These are phyloP conservation scores for Rhodotorula sphaerocarpa DNA, from an alignment of 768 basidiomycete species.

Conservation along the genomic window DNA sequence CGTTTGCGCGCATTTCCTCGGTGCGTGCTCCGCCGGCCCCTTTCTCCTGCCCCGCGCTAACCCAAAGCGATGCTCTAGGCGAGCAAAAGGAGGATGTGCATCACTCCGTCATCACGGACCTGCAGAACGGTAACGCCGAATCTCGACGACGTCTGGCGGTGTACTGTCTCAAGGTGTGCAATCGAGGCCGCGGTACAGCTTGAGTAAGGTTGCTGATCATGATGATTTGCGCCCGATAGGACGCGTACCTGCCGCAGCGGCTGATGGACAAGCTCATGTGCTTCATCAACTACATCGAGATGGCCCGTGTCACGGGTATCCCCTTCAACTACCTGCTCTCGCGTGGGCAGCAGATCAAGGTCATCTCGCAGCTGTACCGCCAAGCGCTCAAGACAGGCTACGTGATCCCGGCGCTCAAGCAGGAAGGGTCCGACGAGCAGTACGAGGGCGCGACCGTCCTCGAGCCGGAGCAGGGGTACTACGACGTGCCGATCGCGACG, in stretches of 20 bases:
- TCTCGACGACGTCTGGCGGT: conserved; percentile 86
- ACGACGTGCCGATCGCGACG: conserved; percentile 92
- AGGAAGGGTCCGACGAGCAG: conserved; percentile 90
- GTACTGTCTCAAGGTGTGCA: conserved; percentile 98
- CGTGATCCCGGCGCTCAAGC: conserved; percentile 72
- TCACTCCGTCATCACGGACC: conserved; percentile 92
- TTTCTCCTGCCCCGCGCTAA: background rate
- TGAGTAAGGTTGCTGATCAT: too few species aligned
- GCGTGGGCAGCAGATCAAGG: conserved; percentile 96
- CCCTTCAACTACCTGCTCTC: conserved; percentile 93
- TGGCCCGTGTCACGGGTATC: conserved; percentile 99
- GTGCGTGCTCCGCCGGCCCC: conserved; percentile 9
- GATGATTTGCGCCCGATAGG: conserved; percentile 56
- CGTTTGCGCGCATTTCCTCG: conserved; percentile 93
- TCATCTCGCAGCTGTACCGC: conserved; percentile 87
- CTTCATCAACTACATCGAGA: conserved; percentile 95
- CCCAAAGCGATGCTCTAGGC: conserved; percentile 40
- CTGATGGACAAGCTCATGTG: conserved; percentile 97
- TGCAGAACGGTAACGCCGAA: conserved; percentile 94
- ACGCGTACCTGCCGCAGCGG: conserved; percentile 94
- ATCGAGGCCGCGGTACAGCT: too few species aligned
- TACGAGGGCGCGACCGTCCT: conserved; percentile 99
- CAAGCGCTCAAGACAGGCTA: conserved; percentile 88
- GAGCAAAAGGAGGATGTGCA: conserved; percentile 99
- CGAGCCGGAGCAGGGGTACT: conserved; percentile 91